Percentiles rank a stretch among this genome's conserved stretches.
These are phyloP conservation scores for Babesia bigemina DNA, from an alignment of 169 alveolate genomes.

Conservation along the genomic window DNA sequence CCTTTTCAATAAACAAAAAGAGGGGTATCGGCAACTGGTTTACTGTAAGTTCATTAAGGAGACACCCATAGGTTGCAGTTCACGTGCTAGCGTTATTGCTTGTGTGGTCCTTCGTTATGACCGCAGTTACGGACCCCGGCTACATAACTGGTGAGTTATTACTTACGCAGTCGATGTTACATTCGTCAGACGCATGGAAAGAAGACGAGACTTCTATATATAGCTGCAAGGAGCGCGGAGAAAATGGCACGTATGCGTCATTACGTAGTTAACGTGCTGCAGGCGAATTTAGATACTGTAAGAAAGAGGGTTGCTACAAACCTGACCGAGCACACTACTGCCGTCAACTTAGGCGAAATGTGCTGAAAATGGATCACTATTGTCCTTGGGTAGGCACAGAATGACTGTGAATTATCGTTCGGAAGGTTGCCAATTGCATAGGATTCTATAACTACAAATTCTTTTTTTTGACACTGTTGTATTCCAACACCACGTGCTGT, in stretches of 20 bases:
- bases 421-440: constrained; percentile 60
- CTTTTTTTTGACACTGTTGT: constrained; percentile 62
- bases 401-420: background rate
- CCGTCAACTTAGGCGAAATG: constrained; percentile 64
- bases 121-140: constrained; percentile 63
- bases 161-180: background rate
- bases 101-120: constrained; percentile 64
- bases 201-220: constrained; percentile 28
- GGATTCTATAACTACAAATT: constrained; percentile 66
- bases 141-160: constrained; percentile 50
- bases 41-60: constrained; percentile 17
- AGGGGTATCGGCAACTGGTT: constrained; percentile 22
- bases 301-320: constrained; percentile 57
- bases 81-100: constrained; percentile 41
- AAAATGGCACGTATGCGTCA: constrained; percentile 31
- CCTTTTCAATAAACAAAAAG: constrained; percentile 15
- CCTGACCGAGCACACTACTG: constrained; percentile 63
- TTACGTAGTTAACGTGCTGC: background rate
- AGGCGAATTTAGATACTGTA: constrained; percentile 65
- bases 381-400: constrained; percentile 62
- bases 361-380: constrained; percentile 68
- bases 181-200: constrained; percentile 46
- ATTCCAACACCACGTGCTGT: constrained; percentile 35
- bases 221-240: constrained; percentile 57
- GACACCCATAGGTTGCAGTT: constrained; percentile 15